Evolutionary conservation across 169 alveolate genomes (phyloP).

Genomic region (Hammondia hammondi): DNA sequence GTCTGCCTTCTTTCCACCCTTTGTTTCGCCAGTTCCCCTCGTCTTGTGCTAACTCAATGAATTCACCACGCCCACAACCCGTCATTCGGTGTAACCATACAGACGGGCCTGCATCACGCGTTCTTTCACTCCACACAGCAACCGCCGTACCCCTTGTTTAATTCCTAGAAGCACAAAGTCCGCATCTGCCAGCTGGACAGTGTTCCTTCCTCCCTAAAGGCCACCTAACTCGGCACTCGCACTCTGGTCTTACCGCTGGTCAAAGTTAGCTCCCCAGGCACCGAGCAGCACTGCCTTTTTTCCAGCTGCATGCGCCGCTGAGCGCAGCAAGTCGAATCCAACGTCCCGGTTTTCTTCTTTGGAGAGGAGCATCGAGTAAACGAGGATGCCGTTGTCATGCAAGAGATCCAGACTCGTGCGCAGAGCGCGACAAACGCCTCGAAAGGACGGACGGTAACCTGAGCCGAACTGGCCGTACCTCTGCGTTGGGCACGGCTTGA

Average conservation of each 20-base stretch:
- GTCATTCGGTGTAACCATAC: too few relatives aligned
- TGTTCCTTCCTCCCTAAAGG: too few relatives aligned
- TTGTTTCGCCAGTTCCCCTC: too few relatives aligned
- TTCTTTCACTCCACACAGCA: too few relatives aligned
- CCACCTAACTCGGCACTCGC: too few relatives aligned
- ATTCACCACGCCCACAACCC: too few relatives aligned
- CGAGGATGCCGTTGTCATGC: neutral
- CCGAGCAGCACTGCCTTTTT: slow-evolving; percentile 3
- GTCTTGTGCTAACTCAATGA: too few relatives aligned
- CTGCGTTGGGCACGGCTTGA: slow-evolving; percentile 6
- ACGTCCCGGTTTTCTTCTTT: neutral
- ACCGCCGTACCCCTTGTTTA: too few relatives aligned
- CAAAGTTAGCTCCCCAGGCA: neutral
- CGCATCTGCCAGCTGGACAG: too few relatives aligned
- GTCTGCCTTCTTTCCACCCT: too few relatives aligned
- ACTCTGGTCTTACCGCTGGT: neutral
- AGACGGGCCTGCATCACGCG: too few relatives aligned
- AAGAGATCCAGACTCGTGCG: neutral
- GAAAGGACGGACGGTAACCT: slow-evolving; percentile 57
- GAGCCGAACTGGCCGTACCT: slow-evolving; percentile 64
- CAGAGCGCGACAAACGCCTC: slow-evolving; percentile 40
- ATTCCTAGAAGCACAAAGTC: too few relatives aligned
- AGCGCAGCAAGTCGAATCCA: slow-evolving; percentile 19
- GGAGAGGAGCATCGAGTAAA: neutral
- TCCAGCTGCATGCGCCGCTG: neutral